A percentile compares a stretch with the other conserved stretches of the same genome.
phyloP scores from a whole-genome alignment of 768 basidiomycete species.

The Agrocybe praecox region DNA sequence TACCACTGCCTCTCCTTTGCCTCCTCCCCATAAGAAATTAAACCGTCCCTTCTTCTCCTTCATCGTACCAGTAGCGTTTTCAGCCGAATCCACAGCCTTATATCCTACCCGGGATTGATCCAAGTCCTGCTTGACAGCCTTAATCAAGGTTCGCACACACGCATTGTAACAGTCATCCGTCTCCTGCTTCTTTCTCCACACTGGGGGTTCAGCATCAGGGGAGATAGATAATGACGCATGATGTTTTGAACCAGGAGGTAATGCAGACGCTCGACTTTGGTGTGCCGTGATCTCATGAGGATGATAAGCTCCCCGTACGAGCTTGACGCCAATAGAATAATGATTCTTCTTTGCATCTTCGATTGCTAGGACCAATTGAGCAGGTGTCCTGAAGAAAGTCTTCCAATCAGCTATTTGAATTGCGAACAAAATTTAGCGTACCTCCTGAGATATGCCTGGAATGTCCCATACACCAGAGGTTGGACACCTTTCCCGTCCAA shows the following conservation, averaged over 20 bases:
- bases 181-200: slow-evolving; percentile 66
- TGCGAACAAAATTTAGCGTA: slow-evolving; percentile 23
- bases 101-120: not conserved
- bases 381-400: slow-evolving; percentile 52
- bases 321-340: slow-evolving; percentile 86
- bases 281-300: slow-evolving; percentile 68
- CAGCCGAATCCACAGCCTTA: not conserved
- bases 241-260: not conserved
- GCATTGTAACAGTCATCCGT: slow-evolving; percentile 77
- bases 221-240: slow-evolving; percentile 50
- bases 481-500: slow-evolving; percentile 38
- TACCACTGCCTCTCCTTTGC: not conserved
- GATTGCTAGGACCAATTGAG: slow-evolving; percentile 67
- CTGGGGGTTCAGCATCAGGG: slow-evolving; percentile 60
- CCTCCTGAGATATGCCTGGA: slow-evolving; percentile 87
- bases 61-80: not conserved
- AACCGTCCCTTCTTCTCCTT: slow-evolving; percentile 4
- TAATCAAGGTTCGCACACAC: slow-evolving; percentile 59
- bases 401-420: too few relatives aligned
- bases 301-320: slow-evolving; percentile 94
- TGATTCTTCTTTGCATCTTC: slow-evolving; percentile 62
- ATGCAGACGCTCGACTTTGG: slow-evolving; percentile 11
- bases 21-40: slow-evolving; percentile 6
- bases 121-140: slow-evolving; percentile 58
- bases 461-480: slow-evolving; percentile 83